phyloP scores from a whole-genome alignment of 2,329 filamentous ascomycete species.

The Diaporthe citri region DNA sequence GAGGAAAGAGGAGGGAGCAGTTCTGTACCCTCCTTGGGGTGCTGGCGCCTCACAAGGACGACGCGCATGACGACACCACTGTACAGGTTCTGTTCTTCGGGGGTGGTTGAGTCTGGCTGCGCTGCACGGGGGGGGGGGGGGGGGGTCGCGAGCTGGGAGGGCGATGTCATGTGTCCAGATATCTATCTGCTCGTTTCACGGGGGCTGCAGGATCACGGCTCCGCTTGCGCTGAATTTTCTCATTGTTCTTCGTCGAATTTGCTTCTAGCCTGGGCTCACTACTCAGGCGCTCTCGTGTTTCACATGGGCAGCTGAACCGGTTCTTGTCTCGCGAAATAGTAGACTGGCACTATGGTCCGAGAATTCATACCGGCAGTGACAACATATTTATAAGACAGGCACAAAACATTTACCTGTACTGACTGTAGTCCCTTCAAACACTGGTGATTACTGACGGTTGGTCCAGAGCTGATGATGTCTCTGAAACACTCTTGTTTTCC shows the following conservation, averaged over 20 bases:
- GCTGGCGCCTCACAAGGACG: slow-evolving; percentile 76
- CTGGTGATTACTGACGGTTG: neutral
- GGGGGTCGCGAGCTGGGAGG: too few species aligned
- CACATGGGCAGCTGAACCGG: neutral
- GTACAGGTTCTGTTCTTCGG: slow-evolving; percentile 88
- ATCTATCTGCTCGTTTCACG: too few species aligned
- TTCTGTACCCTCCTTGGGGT: slow-evolving; percentile 80
- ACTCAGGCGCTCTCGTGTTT: neutral
- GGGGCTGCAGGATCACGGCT: neutral
- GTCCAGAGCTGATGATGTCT: neutral
- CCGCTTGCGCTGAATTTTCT: neutral
- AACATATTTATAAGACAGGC: neutral
- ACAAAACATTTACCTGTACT: neutral
- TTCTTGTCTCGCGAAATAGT: neutral
- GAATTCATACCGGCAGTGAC: neutral
- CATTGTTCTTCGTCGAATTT: neutral
- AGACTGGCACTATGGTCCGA: too few species aligned
- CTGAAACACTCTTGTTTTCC: neutral
- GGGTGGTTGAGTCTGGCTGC: neutral
- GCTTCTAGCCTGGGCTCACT: neutral
- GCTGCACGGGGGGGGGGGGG: too few species aligned
- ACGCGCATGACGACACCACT: slow-evolving; percentile 79
- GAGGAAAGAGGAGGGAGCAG: slow-evolving; percentile 80
- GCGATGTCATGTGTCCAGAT: too few species aligned
- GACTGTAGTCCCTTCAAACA: too few species aligned